Evolutionary conservation across 2,329 filamentous ascomycete species (phyloP), one percentile per base, ranked within the genome.

Genomic region (Cercospora sp.): DNA sequence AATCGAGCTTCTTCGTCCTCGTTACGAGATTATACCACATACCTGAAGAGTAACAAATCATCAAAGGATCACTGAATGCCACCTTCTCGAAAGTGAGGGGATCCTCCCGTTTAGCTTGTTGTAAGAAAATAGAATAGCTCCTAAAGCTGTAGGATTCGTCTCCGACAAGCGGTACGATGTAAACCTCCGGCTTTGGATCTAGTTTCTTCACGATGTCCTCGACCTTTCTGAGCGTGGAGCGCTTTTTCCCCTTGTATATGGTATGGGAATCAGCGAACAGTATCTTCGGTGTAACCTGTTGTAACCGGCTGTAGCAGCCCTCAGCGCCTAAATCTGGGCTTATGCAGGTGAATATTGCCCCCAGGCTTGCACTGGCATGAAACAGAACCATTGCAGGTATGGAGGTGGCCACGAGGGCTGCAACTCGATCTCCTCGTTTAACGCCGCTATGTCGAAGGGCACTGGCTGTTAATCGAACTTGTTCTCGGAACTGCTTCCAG

Each of bases 331-430:
- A 76, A 72, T 83, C 82, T 1, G 81, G 81, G n/a, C 78, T 76
- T 69, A 83, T 82, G 10, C 77, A 81, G 1, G 81, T 82, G 74
- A 81, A 83, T 55, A 83, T 80, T 4, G 80, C 81, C 5, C 81
- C 81, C 26, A 83, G 79, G 16, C 78, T 78, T 3, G 80, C 80
- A 24, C 74, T 75, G 9, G 71, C 81, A 55, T 83, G 76, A 61
- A 82, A 81, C 6, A 83, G 70, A 0, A 81, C 78, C 68, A 82
- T 77, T 0, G 79, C 79, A 76, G 80, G 81, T 7, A 81, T 77
- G 32, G 80, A 82, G 12, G 81, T 83, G 7, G 80, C 80, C 40
- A 83, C 80, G 5, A 82, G 73, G 2, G 80, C 81, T 37, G 77
- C 80, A 2, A 82, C 77, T 21, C 79, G 73, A 65, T 82, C 80